Conservation (phyloP, 192 early-diverging fungal species). For the Kappamyces sp. region DNA sequence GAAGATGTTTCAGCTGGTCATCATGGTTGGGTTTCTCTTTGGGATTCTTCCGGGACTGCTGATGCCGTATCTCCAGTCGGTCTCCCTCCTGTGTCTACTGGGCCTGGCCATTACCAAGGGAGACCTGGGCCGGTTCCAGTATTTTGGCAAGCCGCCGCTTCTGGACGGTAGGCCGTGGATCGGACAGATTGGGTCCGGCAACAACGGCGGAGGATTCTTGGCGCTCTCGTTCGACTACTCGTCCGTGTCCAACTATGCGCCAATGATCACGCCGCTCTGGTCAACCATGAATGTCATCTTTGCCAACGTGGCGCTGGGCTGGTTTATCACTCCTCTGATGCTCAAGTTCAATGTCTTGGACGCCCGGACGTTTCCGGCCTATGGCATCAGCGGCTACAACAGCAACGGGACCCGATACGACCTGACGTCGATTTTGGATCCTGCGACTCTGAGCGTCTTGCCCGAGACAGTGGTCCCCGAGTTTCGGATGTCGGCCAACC, state of each 20-base stretch:
- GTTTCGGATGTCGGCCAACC: constrained; percentile 10
- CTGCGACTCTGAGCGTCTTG: constrained; percentile 10
- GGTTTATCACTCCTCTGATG: constrained; percentile 58
- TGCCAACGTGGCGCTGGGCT: constrained; percentile 67
- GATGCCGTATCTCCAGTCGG: constrained; percentile 59
- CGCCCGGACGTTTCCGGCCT: constrained; percentile 24
- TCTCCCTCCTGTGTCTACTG: constrained; percentile 57
- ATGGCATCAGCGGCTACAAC: constrained; percentile 2
- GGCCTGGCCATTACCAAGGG: background rate
- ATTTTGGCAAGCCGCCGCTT: constrained; percentile 5
- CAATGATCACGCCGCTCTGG: constrained; percentile 68
- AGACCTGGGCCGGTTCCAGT: too few relatives aligned
- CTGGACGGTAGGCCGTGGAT: constrained; percentile 4
- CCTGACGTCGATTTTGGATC: constrained; percentile 17
- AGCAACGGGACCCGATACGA: constrained; percentile 11
- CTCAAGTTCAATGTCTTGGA: constrained; percentile 23
- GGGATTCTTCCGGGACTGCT: constrained; percentile 62
- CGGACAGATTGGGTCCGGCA: constrained; percentile 11
- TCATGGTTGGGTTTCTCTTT: constrained; percentile 41
- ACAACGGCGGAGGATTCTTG: constrained; percentile 18
- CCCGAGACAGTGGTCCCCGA: background rate
- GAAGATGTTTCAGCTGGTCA: constrained; percentile 43
- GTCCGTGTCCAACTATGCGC: constrained; percentile 50
- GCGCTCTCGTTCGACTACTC: constrained; percentile 74
- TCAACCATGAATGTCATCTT: constrained; percentile 65